Conservation (phyloP, 208 protist species). For the Strigomonas culicis region DNA sequence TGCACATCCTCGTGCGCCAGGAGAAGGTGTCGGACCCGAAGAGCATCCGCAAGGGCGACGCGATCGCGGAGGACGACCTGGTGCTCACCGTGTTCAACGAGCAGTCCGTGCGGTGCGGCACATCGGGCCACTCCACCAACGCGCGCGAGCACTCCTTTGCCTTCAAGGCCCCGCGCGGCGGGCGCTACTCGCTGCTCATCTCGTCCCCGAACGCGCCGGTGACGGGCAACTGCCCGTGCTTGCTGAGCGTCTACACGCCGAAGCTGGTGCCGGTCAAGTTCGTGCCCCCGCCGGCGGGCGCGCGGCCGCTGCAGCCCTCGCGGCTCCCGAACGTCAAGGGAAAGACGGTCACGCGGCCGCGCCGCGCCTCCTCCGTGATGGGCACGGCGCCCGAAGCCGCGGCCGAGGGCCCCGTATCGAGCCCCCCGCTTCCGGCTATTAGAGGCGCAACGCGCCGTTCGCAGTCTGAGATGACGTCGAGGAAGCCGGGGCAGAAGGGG, state of each 20-base stretch:
- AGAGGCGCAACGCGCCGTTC: background rate
- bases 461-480: conserved; percentile 6
- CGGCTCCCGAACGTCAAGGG: conserved; percentile 31
- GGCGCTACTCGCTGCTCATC: conserved; percentile 59
- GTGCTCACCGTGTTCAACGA: conserved; percentile 60
- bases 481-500: background rate
- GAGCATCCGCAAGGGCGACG: conserved; percentile 37
- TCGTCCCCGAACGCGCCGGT: conserved; percentile 34
- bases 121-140: conserved; percentile 65
- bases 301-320: conserved; percentile 38
- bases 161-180: conserved; percentile 39
- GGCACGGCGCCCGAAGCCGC: conserved; percentile 10
- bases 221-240: conserved; percentile 53
- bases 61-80: conserved; percentile 58
- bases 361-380: conserved; percentile 13
- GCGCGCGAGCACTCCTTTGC: conserved; percentile 79
- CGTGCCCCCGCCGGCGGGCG: conserved; percentile 33
- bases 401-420: background rate
- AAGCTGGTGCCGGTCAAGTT: conserved; percentile 57
- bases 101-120: conserved; percentile 44
- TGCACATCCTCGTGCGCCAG: conserved; percentile 80
- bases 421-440: conserved; percentile 4
- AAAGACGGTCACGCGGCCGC: background rate
- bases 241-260: conserved; percentile 59
- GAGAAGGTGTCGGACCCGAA: conserved; percentile 41